Percentiles rank a stretch among this genome's conserved stretches.
phyloP scores from a whole-genome alignment of 2,329 filamentous ascomycete genomes.

The Cladosporium colombiae region DNA sequence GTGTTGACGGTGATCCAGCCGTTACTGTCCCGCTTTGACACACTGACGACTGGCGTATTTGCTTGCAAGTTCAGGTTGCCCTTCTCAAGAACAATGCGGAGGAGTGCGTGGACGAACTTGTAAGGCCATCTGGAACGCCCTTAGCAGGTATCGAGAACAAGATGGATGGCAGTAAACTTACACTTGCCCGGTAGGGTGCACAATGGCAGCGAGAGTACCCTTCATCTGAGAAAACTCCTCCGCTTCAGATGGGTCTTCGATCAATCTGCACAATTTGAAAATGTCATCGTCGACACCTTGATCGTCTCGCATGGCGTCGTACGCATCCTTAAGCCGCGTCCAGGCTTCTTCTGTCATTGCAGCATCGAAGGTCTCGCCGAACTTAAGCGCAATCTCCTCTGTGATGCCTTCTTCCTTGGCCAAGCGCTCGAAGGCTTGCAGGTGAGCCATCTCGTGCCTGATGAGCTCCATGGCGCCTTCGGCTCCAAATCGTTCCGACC shows the following conservation, averaged over 20 bases:
- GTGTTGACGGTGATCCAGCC: constrained; percentile 31
- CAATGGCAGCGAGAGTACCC: constrained; percentile 31
- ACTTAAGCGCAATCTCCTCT: constrained; percentile 34
- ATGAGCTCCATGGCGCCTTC: constrained; percentile 36
- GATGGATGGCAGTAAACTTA: constrained; percentile 14
- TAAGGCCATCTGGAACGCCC: constrained; percentile 27
- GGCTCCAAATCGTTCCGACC: constrained; percentile 33
- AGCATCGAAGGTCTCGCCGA: constrained; percentile 39
- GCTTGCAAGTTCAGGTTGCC: constrained; percentile 32
- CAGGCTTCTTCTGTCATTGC: constrained; percentile 38
- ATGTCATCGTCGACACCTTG: constrained; percentile 35
- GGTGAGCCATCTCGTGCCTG: constrained; percentile 29
- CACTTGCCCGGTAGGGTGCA: constrained; percentile 35
- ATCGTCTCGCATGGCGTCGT: constrained; percentile 33
- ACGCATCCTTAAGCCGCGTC: constrained; percentile 32
- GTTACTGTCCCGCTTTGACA: constrained; percentile 30
- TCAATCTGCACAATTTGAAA: constrained; percentile 28
- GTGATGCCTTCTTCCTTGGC: constrained; percentile 28
- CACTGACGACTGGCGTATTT: constrained; percentile 29
- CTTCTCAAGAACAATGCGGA: constrained; percentile 25
- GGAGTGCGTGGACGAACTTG: constrained; percentile 31
- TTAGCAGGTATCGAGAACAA: neutral
- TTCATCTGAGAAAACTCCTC: constrained; percentile 38
- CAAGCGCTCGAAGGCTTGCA: constrained; percentile 28
- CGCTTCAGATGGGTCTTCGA: constrained; percentile 30